Conservation (phyloP, 768 basidiomycete species). For the Trametes cingulata region DNA sequence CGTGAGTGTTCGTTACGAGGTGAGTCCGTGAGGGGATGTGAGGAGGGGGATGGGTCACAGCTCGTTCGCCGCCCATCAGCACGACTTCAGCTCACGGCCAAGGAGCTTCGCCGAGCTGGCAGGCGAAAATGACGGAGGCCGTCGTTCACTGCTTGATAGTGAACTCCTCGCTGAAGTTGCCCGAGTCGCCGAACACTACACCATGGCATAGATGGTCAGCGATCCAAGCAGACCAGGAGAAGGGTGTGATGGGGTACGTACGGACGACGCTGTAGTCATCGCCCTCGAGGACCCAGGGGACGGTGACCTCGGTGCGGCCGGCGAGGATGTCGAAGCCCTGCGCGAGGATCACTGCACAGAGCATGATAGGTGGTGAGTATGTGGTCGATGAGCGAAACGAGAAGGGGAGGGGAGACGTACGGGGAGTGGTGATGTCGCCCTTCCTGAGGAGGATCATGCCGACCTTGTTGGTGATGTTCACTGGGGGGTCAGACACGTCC, state of each 20-base stretch:
- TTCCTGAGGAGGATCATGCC: slow-evolving; percentile 18
- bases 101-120: no score
- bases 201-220: not conserved
- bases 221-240: no score
- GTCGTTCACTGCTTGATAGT: slow-evolving; percentile 27
- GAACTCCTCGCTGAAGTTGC: slow-evolving; percentile 42
- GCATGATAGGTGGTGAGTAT: not conserved
- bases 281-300: slow-evolving; percentile 36
- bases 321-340: slow-evolving; percentile 35
- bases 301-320: slow-evolving; percentile 36
- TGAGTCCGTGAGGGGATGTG: no score
- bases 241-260: slow-evolving; percentile 32
- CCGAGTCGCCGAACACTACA: slow-evolving; percentile 50
- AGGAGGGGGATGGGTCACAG: no score
- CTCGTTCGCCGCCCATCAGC: not conserved
- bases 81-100: no score
- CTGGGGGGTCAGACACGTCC: slow-evolving; percentile 37
- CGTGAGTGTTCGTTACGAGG: no score
- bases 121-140: no score
- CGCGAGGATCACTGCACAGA: slow-evolving; percentile 33
- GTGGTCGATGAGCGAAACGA: not conserved
- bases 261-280: slow-evolving; percentile 38
- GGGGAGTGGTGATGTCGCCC: slow-evolving; percentile 29
- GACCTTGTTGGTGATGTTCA: slow-evolving; percentile 37
- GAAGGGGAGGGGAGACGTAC: slow-evolving; percentile 19